Percentiles rank a stretch among this genome's conserved stretches.
Conservation (phyloP, 768 basidiomycete genomes). For the Boletus barrowsii region DNA sequence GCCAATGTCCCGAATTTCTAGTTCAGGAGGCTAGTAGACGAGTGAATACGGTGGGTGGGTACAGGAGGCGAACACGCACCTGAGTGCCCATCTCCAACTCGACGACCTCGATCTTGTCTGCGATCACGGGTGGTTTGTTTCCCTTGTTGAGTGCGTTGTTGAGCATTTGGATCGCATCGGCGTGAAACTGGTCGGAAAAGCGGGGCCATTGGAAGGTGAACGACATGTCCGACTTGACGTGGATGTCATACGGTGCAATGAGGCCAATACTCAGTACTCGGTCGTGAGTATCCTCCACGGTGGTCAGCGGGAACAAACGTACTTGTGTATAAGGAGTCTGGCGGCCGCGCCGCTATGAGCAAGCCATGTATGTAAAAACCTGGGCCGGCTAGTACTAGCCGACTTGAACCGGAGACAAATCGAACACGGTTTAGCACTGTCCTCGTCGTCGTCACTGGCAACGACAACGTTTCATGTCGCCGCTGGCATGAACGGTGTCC, state of each 20-base stretch:
- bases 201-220: constrained; percentile 96
- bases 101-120: constrained; percentile 95
- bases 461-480: constrained; percentile 22
- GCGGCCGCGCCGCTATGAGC: background rate
- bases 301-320: constrained; percentile 16
- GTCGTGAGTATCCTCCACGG: constrained; percentile 15
- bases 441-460: background rate
- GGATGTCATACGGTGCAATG: background rate
- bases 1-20: constrained; percentile 96
- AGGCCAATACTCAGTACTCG: constrained; percentile 1
- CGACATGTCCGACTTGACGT: constrained; percentile 49
- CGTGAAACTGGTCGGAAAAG: constrained; percentile 95
- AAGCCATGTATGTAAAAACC: background rate
- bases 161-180: constrained; percentile 95
- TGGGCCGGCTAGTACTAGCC: constrained; percentile 1
- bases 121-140: constrained; percentile 95
- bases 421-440: background rate
- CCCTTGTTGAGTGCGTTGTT: constrained; percentile 97
- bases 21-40: constrained; percentile 79
- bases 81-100: constrained; percentile 99
- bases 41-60: background rate
- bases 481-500: constrained; percentile 64
- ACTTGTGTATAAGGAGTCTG: background rate
- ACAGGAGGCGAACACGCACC: constrained; percentile 41
- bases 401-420: background rate